Base-by-base conservation (phyloP, 768 basidiomycete genomes). In the Lenzites betulinus region DNA sequence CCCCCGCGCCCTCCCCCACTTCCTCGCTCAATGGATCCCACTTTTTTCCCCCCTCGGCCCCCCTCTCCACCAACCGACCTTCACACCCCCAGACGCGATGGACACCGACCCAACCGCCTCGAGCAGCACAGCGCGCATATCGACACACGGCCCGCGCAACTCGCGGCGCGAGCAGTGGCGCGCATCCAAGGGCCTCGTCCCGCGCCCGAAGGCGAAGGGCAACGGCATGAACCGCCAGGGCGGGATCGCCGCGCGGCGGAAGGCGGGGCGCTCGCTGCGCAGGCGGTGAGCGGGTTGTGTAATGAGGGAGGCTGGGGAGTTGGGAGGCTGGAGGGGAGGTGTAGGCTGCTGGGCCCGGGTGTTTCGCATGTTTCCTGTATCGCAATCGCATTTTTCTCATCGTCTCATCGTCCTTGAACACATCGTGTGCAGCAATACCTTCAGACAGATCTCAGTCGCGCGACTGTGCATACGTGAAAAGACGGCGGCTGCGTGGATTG, bases 121-220 rank as follows among this genome's bases (percentile, higher is more conserved):
- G 26, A 30, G 67, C 30, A 59, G 67, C 57, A 60, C 67, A 47
- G 70, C 71, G 59, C 70, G 58, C 66, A 79, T 94, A 63, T 94
- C 93, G 9, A 95, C 93, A 2, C 91, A 94, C 67, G 93, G 93
- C 13, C 82, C 87, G 2, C 84, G 92, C 33, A 78, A 80, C 51
- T 89, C 90, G 49, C 78, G 93, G 60, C 80, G 90, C 63, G 93
- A 93, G 70, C 79, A 85, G 64, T 95, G 93, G 93, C 78, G 92
- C 70, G 76, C 75, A 57, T 88, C 92, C 23, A 95, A 93, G 71
- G 93, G 93, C 30, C 68, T 91, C 73, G 69, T 77, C 8, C 74
- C 85, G 25, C 71, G 82, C 64, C 78, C 83, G 8, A 78, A 77
- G 61, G 70, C 79, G 9, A 77, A 71, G 41, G 83, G 81, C 35